Conservation (phyloP, 1,139 yeast species). For the Yamadazyma aaseri region DNA sequence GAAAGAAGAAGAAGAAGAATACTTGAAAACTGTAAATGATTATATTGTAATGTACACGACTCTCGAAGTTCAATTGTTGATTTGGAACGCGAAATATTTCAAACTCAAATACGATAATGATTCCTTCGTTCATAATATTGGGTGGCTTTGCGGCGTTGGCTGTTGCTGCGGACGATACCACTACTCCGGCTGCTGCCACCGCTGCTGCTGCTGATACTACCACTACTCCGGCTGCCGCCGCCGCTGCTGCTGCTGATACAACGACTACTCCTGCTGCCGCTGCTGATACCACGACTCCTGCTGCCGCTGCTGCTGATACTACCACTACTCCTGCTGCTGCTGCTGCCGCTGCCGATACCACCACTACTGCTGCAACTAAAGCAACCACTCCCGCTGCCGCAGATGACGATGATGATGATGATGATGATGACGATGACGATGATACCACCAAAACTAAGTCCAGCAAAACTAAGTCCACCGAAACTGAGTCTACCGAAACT, state of each 20-base stretch:
- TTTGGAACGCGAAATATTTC: not conserved
- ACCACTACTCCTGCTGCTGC: constrained; percentile 12
- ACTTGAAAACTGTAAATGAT: constrained; percentile 3
- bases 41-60: too few relatives aligned
- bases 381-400: constrained; percentile 13
- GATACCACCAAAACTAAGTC: constrained; percentile 11
- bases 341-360: constrained; percentile 10
- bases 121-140: not conserved
- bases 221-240: constrained; percentile 11
- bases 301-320: constrained; percentile 13
- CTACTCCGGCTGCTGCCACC: constrained; percentile 7
- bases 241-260: constrained; percentile 12
- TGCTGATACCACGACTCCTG: constrained; percentile 12
- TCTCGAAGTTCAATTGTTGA: not conserved
- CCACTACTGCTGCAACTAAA: constrained; percentile 9
- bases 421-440: constrained; percentile 9
- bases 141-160: constrained; percentile 2
- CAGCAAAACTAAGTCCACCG: constrained; percentile 3
- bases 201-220: constrained; percentile 11
- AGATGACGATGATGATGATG: constrained; percentile 9
- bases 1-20: constrained; percentile 43
- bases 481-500: constrained; percentile 8
- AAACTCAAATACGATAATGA: not conserved
- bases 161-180: constrained; percentile 15
- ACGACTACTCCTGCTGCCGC: too few relatives aligned